These are phyloP conservation scores for Alopecurus myosuroides DNA, from an alignment of 176 grass and related monocot species.

Conservation along the genomic window DNA sequence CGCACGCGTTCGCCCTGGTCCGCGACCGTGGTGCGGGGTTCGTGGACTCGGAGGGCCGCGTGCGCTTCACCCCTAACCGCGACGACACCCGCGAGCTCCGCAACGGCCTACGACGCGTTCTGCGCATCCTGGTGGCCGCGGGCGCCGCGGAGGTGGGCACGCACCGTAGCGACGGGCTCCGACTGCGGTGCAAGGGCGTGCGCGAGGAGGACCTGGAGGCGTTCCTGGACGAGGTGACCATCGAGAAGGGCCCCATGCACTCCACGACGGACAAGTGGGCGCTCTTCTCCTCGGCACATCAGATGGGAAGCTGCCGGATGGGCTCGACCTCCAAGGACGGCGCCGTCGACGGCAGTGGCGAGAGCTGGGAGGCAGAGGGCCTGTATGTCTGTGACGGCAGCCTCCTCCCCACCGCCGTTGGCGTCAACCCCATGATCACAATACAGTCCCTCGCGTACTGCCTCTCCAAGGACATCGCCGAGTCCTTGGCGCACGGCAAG, in stretches of 20 bases:
- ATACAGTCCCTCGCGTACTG: conserved; percentile 66
- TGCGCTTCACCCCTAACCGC: conserved; percentile 24
- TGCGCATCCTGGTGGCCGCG: conserved; percentile 66
- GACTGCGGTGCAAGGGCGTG: conserved; percentile 52
- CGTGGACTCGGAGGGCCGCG: conserved; percentile 42
- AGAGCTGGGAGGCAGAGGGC: conserved; percentile 79
- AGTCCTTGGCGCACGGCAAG: conserved; percentile 9
- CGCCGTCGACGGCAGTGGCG: conserved; percentile 55
- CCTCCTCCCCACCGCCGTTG: conserved; percentile 62
- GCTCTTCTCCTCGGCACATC: conserved; percentile 60
- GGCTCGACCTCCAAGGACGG: conserved; percentile 33
- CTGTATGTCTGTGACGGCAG: conserved; percentile 82
- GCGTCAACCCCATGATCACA: conserved; percentile 92
- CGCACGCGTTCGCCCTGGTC: conserved; percentile 62
- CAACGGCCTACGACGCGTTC: conserved; percentile 35
- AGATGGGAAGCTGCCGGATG: conserved; percentile 94
- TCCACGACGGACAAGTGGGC: conserved; percentile 33
- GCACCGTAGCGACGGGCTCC: conserved; percentile 66
- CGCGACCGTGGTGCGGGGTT: conserved; percentile 58
- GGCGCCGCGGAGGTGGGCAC: conserved; percentile 80
- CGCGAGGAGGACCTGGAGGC: conserved; percentile 48
- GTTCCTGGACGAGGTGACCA: conserved; percentile 60
- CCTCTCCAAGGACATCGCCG: conserved; percentile 51
- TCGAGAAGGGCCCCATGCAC: conserved; percentile 50
- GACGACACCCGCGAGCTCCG: conserved; percentile 57